Evolutionary conservation across 225 moss, liverwort and hornwort species (phyloP).

Genomic region (Bryoerythrophyllum caledonicum): DNA sequence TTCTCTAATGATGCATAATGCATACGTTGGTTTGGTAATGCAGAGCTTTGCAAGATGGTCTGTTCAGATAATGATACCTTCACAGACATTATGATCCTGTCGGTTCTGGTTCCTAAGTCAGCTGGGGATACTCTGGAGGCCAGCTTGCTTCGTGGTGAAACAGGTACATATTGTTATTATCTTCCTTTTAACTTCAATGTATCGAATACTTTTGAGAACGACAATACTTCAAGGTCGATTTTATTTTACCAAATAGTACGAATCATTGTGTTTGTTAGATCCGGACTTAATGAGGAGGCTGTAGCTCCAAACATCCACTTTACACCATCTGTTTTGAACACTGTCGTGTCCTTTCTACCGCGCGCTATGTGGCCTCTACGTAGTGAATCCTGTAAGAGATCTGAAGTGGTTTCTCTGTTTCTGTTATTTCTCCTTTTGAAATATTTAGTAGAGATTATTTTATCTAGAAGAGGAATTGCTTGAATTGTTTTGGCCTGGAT

Average conservation of each 20-base stretch:
- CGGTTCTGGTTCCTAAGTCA: slow-evolving; percentile 70
- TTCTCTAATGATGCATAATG: background rate
- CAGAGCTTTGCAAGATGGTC: slow-evolving; percentile 90
- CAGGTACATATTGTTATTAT: slow-evolving; percentile 13
- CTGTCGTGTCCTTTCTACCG: background rate
- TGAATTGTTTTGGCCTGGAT: background rate
- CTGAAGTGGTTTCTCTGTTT: background rate
- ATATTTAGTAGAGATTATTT: background rate
- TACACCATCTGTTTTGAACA: background rate
- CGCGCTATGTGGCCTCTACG: background rate
- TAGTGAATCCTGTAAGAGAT: background rate
- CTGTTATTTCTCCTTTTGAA: background rate
- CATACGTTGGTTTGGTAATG: slow-evolving; percentile 11
- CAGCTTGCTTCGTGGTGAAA: slow-evolving; percentile 39
- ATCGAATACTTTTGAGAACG: background rate
- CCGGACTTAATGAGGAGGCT: background rate
- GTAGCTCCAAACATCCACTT: too few species aligned
- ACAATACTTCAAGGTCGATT: background rate
- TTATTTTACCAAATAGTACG: background rate
- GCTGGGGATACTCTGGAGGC: slow-evolving; percentile 58
- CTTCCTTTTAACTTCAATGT: background rate
- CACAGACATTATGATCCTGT: slow-evolving; percentile 63
- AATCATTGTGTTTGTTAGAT: background rate
- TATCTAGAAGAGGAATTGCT: background rate
- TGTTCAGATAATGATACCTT: slow-evolving; percentile 69